Evolutionary conservation across 495 filamentous ascomycete species (phyloP).

Genomic region (Podospora sp.): DNA sequence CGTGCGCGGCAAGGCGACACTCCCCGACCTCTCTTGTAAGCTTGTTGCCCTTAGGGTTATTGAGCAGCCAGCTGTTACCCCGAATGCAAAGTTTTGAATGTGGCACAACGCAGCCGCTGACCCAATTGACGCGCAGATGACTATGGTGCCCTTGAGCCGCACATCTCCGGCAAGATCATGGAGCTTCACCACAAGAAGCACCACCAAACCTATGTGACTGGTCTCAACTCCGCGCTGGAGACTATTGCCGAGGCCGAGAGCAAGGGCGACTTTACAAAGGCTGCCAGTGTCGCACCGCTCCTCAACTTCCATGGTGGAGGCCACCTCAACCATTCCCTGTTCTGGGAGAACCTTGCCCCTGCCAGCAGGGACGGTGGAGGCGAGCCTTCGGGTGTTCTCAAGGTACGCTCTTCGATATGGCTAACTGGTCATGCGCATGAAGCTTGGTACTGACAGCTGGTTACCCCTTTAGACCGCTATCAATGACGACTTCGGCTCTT

Average conservation of each 20-base stretch:
- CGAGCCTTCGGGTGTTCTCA: constrained; percentile 61
- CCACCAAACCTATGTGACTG: constrained; percentile 78
- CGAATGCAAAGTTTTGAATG: neutral
- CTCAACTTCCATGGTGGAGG: constrained; percentile 98
- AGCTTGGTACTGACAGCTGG: neutral
- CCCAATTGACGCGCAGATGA: constrained; percentile 58
- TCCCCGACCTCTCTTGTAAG: constrained; percentile 93
- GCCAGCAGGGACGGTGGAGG: constrained; percentile 71
- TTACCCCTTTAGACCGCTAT: constrained; percentile 62
- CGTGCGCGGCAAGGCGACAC: constrained; percentile 82
- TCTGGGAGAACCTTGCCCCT: constrained; percentile 97
- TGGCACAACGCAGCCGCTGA: neutral
- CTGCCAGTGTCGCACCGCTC: constrained; percentile 79
- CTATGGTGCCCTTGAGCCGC: constrained; percentile 89
- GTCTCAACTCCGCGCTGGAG: constrained; percentile 65
- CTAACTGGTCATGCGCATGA: neutral
- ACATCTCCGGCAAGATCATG: constrained; percentile 98
- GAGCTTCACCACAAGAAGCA: constrained; percentile 84
- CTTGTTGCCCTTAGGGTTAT: constrained; percentile 14
- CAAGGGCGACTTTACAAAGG: constrained; percentile 62
- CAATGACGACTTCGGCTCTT: constrained; percentile 73
- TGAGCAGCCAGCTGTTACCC: neutral
- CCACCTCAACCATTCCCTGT: constrained; percentile 91
- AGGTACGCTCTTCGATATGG: constrained; percentile 31
- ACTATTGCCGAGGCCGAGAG: constrained; percentile 61